Percentiles rank a stretch among this genome's conserved stretches.
These are phyloP conservation scores for Ophiostoma perfectum DNA, from an alignment of 2,329 filamentous ascomycete species.

Conservation along the genomic window DNA sequence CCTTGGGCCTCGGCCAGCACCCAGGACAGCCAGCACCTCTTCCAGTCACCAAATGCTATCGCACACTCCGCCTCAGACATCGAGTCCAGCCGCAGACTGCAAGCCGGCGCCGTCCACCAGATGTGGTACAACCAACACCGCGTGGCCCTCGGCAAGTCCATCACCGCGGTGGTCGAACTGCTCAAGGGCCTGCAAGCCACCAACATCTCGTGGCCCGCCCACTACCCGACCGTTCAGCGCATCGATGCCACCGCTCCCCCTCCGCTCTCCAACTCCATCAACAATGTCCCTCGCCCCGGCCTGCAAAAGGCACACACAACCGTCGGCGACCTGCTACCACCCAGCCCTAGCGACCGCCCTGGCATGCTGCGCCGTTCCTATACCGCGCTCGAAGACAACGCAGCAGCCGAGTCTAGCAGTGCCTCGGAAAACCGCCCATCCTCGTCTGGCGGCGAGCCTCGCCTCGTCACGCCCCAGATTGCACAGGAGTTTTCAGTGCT, in stretches of 20 bases:
- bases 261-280: conserved; percentile 28
- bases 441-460: conserved; percentile 52
- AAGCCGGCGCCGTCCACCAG: conserved; percentile 83
- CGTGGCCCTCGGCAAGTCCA: conserved; percentile 77
- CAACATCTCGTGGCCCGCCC: conserved; percentile 88
- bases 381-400: conserved; percentile 60
- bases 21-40: conserved; percentile 44
- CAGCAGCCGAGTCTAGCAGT: conserved; percentile 65
- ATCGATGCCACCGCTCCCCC: conserved; percentile 41
- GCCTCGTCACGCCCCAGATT: conserved; percentile 85
- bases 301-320: conserved; percentile 60
- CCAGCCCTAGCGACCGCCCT: not conserved
- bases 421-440: conserved; percentile 55
- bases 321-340: conserved; percentile 40
- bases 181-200: conserved; percentile 77
- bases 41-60: conserved; percentile 34
- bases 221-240: conserved; percentile 81
- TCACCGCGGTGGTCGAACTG: conserved; percentile 78
- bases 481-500: conserved; percentile 93
- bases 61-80: conserved; percentile 32
- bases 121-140: conserved; percentile 93
- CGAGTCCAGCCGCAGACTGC: conserved; percentile 60
- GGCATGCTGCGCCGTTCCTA: conserved; percentile 48
- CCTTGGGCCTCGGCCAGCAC: conserved; percentile 42
- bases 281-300: conserved; percentile 47